Base-by-base conservation (phyloP, 345 rosid species). In the Pseudoturritis turrita region DNA sequence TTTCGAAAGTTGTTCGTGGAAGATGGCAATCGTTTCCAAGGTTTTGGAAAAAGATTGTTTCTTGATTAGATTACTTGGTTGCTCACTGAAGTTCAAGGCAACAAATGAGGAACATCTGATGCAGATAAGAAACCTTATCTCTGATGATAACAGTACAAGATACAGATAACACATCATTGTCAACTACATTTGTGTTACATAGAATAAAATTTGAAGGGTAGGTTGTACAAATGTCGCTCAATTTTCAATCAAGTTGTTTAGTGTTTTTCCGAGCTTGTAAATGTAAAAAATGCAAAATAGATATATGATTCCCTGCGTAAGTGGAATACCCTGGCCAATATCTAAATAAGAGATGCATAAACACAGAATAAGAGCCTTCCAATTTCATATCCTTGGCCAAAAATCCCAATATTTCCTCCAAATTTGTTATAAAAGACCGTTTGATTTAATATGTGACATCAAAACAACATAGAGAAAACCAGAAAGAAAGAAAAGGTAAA, bases 41-140 rank as follows among this genome's bases (percentile, higher is more conserved):
- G 77, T 84, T 67, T 77, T 86, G 78, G 80, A 76, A 29, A 78
- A 72, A 52, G 78, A 72, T n/a, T 68, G 73, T 62, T 71, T 76
- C 71, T 68, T 85, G 86, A 85, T 87, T 25, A 85, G 91, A 74
- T 72, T 87, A 44, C 74, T 86, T 53, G 94, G 96, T 49, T 87
- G 90, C 23, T 85, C 88, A 41, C 33, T 81, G 60, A 84, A 87
- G 72, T 64, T 89, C 62, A 81, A 71, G 75, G 88, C 80, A 54
- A 67, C 71, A 33, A 81, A 89, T 28, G 95, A 92, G 66, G 98
- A 92, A 75, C 92, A 92, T 78, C 85, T 88, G 83, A 70, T 60
- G 86, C 88, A 86, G 85, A 80, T 87, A 73, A 85, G 83, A 83
- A 84, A 79, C 81, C 82, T 91, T 70, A 82, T 85, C 78, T 86